Conservation (phyloP, 2,329 filamentous ascomycete species). For the Fusarium chlamydosporum region DNA sequence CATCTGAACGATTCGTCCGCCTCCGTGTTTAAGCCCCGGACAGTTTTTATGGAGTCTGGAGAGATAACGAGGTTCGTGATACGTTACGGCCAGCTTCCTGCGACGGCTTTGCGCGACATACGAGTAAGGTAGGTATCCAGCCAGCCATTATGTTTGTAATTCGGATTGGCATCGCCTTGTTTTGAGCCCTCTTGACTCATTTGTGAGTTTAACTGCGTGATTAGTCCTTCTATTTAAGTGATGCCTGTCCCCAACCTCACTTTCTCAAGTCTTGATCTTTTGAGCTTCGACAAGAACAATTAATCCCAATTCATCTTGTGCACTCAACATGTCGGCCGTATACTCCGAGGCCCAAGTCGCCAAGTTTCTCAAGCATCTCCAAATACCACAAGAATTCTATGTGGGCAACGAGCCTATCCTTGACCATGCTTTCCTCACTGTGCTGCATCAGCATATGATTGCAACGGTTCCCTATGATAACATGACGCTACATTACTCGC, state of each 20-base stretch:
- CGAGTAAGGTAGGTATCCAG: slow-evolving; percentile 20
- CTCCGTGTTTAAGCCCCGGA: slow-evolving; percentile 31
- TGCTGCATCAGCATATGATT: slow-evolving; percentile 63
- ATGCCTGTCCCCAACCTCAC: neutral
- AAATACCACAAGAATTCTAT: slow-evolving; percentile 50
- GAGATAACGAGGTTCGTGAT: slow-evolving; percentile 29
- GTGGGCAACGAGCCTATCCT: slow-evolving; percentile 48
- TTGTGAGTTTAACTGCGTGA: slow-evolving; percentile 4
- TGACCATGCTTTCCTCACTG: slow-evolving; percentile 55
- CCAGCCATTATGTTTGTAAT: slow-evolving; percentile 20
- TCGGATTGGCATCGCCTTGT: slow-evolving; percentile 36
- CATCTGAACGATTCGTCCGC: slow-evolving; percentile 24
- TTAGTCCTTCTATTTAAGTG: slow-evolving; percentile 18
- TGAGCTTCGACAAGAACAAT: neutral
- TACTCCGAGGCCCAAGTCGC: slow-evolving; percentile 52
- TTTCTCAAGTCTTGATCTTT: slow-evolving; percentile 11
- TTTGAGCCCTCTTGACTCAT: slow-evolving; percentile 31
- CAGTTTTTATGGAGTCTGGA: slow-evolving; percentile 38
- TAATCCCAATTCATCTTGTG: slow-evolving; percentile 8
- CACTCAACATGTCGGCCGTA: slow-evolving; percentile 47
- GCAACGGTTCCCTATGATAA: slow-evolving; percentile 70
- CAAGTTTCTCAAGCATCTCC: slow-evolving; percentile 49
- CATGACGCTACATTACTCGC: slow-evolving; percentile 66
- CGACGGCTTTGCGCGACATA: slow-evolving; percentile 36
- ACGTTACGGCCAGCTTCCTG: slow-evolving; percentile 35